These are phyloP conservation scores for Inga laurina DNA, from an alignment of 306 rosid species.

Conservation along the genomic window DNA sequence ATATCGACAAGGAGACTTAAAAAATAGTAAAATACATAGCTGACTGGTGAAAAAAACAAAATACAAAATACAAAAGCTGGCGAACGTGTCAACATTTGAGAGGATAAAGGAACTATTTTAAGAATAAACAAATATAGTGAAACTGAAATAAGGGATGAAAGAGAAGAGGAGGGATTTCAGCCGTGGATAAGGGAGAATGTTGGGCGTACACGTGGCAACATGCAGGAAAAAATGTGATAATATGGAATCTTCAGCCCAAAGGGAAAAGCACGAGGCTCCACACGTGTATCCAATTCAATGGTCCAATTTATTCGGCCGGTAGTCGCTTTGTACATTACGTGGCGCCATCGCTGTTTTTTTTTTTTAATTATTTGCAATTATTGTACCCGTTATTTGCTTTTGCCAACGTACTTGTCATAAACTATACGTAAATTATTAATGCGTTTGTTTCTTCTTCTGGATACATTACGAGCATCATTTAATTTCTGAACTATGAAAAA, in stretches of 20 bases:
- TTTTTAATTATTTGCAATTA: background rate
- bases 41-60: background rate
- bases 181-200: background rate
- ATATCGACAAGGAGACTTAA: no score
- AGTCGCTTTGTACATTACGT: background rate
- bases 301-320: background rate
- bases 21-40: no score
- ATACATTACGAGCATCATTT: no score
- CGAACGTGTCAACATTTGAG: background rate
- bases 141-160: background rate
- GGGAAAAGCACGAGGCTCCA: background rate
- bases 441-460: background rate
- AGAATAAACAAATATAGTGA: background rate
- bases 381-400: background rate
- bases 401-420: background rate
- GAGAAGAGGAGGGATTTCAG: background rate
- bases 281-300: background rate
- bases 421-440: background rate
- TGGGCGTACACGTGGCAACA: background rate
- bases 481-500: no score
- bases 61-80: background rate
- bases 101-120: background rate
- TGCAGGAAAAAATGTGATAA: background rate
- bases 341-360: background rate
- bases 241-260: background rate